phyloP scores from a whole-genome alignment of 2,329 filamentous ascomycete species.

The Apiospora rasikravindrae region DNA sequence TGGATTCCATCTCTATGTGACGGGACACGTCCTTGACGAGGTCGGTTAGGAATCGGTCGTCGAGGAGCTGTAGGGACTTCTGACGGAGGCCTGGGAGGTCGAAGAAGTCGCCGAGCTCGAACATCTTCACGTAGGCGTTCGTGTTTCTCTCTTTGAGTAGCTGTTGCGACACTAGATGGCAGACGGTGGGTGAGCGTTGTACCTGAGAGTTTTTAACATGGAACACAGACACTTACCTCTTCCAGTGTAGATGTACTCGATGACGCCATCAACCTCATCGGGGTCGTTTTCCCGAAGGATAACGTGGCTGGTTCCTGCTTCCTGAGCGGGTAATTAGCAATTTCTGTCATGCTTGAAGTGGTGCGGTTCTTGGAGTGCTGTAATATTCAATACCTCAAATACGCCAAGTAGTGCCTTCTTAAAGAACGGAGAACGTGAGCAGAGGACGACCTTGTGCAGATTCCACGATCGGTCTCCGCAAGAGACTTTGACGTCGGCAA shows the following conservation, averaged over 20 bases:
- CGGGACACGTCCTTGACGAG: neutral
- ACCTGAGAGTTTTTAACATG: neutral
- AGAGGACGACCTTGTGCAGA: constrained; percentile 18
- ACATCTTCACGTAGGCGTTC: neutral
- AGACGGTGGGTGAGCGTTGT: no score
- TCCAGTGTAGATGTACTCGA: neutral
- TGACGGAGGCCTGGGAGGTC: constrained; percentile 57
- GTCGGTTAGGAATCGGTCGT: neutral
- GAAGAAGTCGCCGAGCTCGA: neutral
- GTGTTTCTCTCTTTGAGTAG: neutral
- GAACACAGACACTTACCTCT: neutral
- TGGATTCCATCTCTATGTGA: neutral
- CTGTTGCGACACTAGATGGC: neutral
- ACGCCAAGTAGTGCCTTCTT: neutral
- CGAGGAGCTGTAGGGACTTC: neutral
- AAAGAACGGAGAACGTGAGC: constrained; percentile 12
- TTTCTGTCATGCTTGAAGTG: no score
- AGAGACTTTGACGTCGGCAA: constrained; percentile 7
- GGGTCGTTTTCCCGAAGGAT: neutral
- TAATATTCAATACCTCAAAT: neutral
- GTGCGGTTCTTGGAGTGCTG: neutral
- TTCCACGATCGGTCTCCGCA: constrained; percentile 11
- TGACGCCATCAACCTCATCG: neutral
- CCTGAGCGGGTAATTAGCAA: neutral
- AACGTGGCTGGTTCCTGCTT: neutral